Evolutionary conservation across 768 basidiomycete genomes (phyloP), one percentile per base, ranked within the genome.

Genomic region (Ramaria sp.): DNA sequence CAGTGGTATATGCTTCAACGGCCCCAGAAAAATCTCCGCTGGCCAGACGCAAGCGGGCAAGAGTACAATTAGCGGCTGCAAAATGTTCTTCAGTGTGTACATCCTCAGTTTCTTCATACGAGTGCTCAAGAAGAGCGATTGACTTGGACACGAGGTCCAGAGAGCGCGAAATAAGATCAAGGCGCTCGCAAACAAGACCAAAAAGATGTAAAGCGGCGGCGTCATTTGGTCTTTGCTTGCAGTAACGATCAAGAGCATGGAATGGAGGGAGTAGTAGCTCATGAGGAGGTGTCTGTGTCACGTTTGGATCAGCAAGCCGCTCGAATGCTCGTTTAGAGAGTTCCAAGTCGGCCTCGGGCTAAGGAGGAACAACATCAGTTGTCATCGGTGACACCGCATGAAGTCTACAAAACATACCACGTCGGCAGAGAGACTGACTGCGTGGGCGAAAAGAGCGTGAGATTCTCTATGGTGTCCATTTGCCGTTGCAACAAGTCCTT

Each of bases 41-140:
- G 0, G 82, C 72, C n/a, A 95, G 69, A 18, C 78, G 75, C 24
- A 95, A 65, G 9, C 96, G 80, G 0, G 84, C 96, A 7, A 91
- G 70, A 56, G 87, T 95, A 22, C 78, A 71, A 58, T 93, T 87
- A 0, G 93, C 88, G 37, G 92, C 79, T 5, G 78, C 80, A 62
- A 85, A 99, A 51, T 78, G 82, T 48, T 73, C 70, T 67, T 97
- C 96, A 10, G 90, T 79, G 22, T 73, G 69, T 1, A 82, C 67
- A 51, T 90, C 85, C 66, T 99, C 96, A 13, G 78, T 79, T 51
- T 85, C 81, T 65, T 99, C 96, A 69, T 96, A 99, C 25, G 78
- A 76, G 1, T 79, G 75, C 66, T 98, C 95, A n/a, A 98, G 70
- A 9, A 92, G 72, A 3, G 66, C 56, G 13, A 90, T 88, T 0